A percentile compares a stretch with the other conserved stretches of the same genome.
phyloP scores from a whole-genome alignment of 805 yeast genomes.

The Diddensiella transvaalensis region DNA sequence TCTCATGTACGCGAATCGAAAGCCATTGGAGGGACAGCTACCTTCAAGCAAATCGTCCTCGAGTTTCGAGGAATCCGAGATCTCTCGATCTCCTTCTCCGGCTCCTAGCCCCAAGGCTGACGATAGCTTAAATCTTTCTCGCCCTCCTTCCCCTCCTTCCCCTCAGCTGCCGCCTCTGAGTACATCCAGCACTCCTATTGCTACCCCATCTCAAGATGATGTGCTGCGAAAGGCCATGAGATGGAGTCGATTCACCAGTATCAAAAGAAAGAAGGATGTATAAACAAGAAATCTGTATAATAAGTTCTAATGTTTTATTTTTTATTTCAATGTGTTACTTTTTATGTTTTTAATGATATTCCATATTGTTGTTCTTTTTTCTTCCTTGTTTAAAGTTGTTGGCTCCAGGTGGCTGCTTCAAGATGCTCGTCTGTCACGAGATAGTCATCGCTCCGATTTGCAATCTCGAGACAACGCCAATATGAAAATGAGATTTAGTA shows the following conservation, averaged over 20 bases:
- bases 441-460: too few species aligned
- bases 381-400: too few species aligned
- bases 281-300: too few species aligned
- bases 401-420: too few species aligned
- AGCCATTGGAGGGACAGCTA: background rate
- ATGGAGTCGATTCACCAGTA: background rate
- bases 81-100: background rate
- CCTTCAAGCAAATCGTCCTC: background rate
- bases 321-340: background rate
- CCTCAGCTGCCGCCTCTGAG: background rate
- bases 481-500: too few species aligned
- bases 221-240: background rate
- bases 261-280: background rate
- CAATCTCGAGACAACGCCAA: too few species aligned
- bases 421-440: too few species aligned
- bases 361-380: too few species aligned
- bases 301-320: background rate
- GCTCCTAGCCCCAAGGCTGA: background rate
- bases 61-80: background rate
- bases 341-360: too few species aligned
- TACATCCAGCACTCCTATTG: background rate
- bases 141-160: background rate
- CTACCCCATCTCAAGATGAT: background rate
- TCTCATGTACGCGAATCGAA: background rate
- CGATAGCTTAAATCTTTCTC: background rate